These are phyloP conservation scores for Lepiota venenata DNA, from an alignment of 768 basidiomycete species.

Conservation along the genomic window DNA sequence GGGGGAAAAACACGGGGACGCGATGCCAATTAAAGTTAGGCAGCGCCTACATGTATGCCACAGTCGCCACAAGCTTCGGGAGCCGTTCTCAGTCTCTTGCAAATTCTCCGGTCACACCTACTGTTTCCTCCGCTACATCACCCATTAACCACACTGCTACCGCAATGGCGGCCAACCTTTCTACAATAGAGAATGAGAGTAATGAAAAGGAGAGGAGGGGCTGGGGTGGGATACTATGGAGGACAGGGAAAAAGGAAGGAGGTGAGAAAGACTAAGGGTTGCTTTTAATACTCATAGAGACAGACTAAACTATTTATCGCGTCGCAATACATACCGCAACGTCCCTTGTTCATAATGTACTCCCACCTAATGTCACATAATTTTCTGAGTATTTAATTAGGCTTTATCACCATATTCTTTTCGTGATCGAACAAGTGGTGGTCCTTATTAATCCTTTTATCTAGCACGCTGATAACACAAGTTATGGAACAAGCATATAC, in stretches of 20 bases:
- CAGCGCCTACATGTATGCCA: not conserved
- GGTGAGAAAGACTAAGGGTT: not conserved
- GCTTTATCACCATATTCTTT: too few relatives aligned
- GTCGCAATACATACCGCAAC: too few relatives aligned
- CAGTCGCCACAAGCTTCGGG: not conserved
- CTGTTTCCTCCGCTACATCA: not conserved
- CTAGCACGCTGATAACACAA: too few relatives aligned
- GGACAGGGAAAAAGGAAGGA: constrained; percentile 3
- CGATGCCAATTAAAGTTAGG: not conserved
- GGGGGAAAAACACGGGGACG: not conserved
- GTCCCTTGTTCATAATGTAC: too few relatives aligned
- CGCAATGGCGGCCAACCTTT: not conserved
- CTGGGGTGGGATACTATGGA: constrained; percentile 7
- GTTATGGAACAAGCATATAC: not conserved
- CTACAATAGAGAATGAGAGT: not conserved
- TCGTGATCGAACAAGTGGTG: too few relatives aligned
- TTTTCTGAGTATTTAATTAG: too few relatives aligned
- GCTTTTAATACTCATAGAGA: not conserved
- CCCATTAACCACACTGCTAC: not conserved
- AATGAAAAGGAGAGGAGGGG: constrained; percentile 1
- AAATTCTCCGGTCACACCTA: not conserved
- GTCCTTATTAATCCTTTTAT: too few relatives aligned
- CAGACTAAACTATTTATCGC: too few relatives aligned
- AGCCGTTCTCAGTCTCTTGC: not conserved
- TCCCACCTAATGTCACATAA: too few relatives aligned